phyloP scores from a whole-genome alignment of 257 asterid genomes.

The Solanum arcanum region DNA sequence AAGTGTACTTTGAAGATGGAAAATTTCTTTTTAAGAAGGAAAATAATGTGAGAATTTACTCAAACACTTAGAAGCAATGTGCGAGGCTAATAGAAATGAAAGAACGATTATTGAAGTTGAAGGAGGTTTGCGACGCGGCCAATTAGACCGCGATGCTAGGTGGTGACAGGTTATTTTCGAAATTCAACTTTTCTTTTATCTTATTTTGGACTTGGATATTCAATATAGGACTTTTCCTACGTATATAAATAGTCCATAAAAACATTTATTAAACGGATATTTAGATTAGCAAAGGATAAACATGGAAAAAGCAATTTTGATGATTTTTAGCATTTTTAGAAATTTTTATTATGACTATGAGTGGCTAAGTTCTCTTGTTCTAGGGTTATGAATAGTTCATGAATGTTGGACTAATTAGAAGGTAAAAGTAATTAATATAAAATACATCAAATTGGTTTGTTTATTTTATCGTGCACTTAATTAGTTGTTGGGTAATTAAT shows the following conservation, averaged over 20 bases:
- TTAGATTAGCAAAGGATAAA: neutral
- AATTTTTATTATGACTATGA: neutral
- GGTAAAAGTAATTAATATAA: neutral
- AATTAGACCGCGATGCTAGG: no score
- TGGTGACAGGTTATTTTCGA: no score
- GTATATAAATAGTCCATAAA: neutral
- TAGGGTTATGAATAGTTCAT: neutral
- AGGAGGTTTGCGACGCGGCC: neutral
- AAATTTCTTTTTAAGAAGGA: neutral
- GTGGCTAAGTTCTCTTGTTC: neutral
- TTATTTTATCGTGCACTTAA: neutral
- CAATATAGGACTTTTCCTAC: no score
- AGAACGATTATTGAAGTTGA: neutral
- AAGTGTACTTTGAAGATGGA: neutral
- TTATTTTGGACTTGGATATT: no score
- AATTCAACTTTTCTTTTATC: no score
- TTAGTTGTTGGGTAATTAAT: neutral
- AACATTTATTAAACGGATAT: no score
- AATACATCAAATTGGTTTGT: neutral
- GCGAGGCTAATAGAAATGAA: neutral
- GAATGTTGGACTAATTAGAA: neutral
- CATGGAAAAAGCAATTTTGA: neutral
- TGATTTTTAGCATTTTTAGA: neutral
- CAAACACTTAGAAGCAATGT: neutral
- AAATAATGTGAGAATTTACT: neutral